Percentiles rank a stretch among this genome's conserved stretches.
These are phyloP conservation scores for Globisporangium spinosum DNA, from an alignment of 352 stramenopile species.

Conservation along the genomic window DNA sequence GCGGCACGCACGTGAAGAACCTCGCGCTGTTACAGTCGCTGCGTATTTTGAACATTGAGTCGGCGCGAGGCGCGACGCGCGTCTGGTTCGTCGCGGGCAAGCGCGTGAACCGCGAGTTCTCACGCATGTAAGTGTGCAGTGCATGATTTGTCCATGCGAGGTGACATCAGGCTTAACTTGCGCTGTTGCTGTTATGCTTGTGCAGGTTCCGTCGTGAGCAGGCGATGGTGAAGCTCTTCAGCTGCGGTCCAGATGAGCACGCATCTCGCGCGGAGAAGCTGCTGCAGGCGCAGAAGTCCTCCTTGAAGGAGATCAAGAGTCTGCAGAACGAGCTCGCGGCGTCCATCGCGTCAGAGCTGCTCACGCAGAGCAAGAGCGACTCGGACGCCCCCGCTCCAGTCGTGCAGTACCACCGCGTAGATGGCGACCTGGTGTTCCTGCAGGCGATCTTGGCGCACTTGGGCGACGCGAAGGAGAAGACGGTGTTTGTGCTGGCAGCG, in stretches of 20 bases:
- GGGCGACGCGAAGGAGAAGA: slow-evolving; percentile 36
- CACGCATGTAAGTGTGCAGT: slow-evolving; percentile 37
- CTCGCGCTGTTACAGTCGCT: slow-evolving; percentile 54
- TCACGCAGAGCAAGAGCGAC: slow-evolving; percentile 19
- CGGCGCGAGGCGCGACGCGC: slow-evolving; percentile 53
- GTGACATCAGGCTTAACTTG: not conserved
- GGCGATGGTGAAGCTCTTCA: slow-evolving; percentile 68
- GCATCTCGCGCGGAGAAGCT: slow-evolving; percentile 61
- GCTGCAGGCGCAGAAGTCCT: slow-evolving; percentile 49
- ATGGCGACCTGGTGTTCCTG: slow-evolving; percentile 69
- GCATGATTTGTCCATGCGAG: not conserved
- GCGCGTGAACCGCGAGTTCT: slow-evolving; percentile 77
- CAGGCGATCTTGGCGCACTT: slow-evolving; percentile 50
- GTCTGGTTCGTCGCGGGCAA: slow-evolving; percentile 85
- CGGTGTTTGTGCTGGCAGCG: slow-evolving; percentile 31
- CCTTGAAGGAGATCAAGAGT: slow-evolving; percentile 64
- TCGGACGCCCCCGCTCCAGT: slow-evolving; percentile 20
- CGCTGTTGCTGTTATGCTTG: not conserved
- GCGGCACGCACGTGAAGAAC: slow-evolving; percentile 83
- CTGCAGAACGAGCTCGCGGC: slow-evolving; percentile 68
- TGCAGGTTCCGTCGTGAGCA: slow-evolving; percentile 54
- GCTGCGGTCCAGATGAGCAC: slow-evolving; percentile 63
- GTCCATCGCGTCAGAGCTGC: slow-evolving; percentile 44
- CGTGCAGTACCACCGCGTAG: slow-evolving; percentile 52
- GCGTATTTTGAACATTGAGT: slow-evolving; percentile 71